phyloP scores from a whole-genome alignment of 371 early-diverging fungal species.

The Basidiobolus meristosporus region DNA sequence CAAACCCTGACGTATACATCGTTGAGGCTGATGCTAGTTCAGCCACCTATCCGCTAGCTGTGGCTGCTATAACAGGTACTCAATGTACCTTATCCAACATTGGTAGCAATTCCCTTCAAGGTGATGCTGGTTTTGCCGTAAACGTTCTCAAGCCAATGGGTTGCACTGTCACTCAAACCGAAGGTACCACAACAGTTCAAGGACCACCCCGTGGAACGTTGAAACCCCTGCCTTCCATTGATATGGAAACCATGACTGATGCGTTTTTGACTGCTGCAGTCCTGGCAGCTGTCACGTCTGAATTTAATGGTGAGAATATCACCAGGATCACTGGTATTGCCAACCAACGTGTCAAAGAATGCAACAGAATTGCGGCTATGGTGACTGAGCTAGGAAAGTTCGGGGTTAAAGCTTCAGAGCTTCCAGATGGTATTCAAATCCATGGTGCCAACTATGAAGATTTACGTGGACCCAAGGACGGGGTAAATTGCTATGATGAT shows the following conservation, averaged over 20 bases:
- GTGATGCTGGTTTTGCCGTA: constrained; percentile 81
- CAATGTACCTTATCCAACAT: constrained; percentile 80
- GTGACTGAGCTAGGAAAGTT: constrained; percentile 77
- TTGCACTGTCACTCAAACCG: constrained; percentile 67
- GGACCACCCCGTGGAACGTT: constrained; percentile 64
- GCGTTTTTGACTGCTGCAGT: constrained; percentile 92
- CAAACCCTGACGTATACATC: constrained; percentile 62
- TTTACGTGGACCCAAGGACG: constrained; percentile 32
- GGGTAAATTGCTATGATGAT: constrained; percentile 87
- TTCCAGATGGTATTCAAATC: constrained; percentile 82
- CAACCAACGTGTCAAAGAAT: constrained; percentile 96
- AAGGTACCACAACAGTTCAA: constrained; percentile 69
- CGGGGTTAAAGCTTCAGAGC: constrained; percentile 66
- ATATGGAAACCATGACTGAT: constrained; percentile 97
- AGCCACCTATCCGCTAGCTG: constrained; percentile 91
- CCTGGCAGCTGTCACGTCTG: constrained; percentile 69
- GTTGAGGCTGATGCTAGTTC: constrained; percentile 94
- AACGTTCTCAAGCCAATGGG: constrained; percentile 90
- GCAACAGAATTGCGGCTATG: constrained; percentile 94
- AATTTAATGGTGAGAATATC: constrained; percentile 20
- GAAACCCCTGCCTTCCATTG: constrained; percentile 55
- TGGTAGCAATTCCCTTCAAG: constrained; percentile 74
- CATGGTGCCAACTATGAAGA: constrained; percentile 39
- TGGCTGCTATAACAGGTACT: constrained; percentile 90
- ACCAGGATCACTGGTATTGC: constrained; percentile 88